Percentiles rank a stretch among this genome's conserved stretches.
phyloP scores from a whole-genome alignment of 352 stramenopile species.

The Globisporangium emineosum region DNA sequence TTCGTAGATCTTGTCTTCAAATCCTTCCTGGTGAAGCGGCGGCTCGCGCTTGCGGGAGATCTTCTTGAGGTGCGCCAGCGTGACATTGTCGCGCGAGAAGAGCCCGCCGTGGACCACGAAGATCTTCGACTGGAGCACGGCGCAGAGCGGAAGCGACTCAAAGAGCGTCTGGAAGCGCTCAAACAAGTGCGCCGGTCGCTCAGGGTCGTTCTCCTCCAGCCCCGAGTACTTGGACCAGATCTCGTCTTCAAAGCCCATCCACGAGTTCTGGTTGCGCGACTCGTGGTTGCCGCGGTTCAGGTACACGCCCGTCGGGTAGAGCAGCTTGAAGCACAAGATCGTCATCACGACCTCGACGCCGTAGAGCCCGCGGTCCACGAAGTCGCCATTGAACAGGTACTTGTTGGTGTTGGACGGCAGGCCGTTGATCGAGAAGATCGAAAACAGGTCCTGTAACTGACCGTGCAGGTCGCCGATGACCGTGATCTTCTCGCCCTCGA shows the following conservation, averaged over 20 bases:
- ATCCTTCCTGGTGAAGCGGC: constrained; percentile 81
- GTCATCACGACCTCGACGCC: constrained; percentile 87
- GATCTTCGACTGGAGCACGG: constrained; percentile 89
- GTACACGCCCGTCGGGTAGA: constrained; percentile 85
- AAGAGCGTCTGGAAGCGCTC: constrained; percentile 83
- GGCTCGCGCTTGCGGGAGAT: constrained; percentile 91
- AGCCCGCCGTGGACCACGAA: constrained; percentile 94
- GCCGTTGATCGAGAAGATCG: constrained; percentile 93
- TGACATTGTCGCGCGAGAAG: constrained; percentile 91
- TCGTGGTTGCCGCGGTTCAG: constrained; percentile 97
- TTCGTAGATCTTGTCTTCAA: constrained; percentile 93
- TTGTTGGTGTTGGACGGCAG: constrained; percentile 88
- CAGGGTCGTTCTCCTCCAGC: constrained; percentile 48
- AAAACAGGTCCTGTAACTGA: constrained; percentile 94
- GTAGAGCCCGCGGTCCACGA: constrained; percentile 92
- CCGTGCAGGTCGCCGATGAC: constrained; percentile 93
- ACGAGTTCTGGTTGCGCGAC: constrained; percentile 91
- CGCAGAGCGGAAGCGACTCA: constrained; percentile 86
- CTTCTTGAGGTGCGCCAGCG: constrained; percentile 84
- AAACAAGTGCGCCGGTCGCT: constrained; percentile 52
- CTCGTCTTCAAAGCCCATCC: constrained; percentile 92
- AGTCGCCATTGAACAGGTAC: constrained; percentile 97
- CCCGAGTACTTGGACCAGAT: constrained; percentile 83
- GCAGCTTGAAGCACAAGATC: constrained; percentile 65
- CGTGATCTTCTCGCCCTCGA: constrained; percentile 87